Conservation (phyloP, 768 basidiomycete genomes). For the Psilocybe subaeruginosa region DNA sequence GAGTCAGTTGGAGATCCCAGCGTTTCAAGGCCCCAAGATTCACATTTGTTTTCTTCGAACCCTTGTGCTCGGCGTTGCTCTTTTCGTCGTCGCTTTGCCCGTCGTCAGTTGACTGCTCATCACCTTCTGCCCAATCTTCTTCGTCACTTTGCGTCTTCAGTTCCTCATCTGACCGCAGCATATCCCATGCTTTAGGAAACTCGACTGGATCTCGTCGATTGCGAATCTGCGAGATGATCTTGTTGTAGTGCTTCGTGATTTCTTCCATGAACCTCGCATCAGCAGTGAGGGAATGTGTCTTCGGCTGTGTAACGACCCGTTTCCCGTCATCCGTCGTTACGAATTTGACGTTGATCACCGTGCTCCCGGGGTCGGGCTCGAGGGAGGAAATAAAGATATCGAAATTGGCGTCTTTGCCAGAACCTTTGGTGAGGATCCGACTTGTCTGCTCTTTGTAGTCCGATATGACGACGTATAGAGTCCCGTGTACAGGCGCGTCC, state of each 20-base stretch:
- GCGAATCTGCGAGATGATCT: background rate
- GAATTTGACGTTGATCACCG: conserved; percentile 3
- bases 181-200: conserved; percentile 9
- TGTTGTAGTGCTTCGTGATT: conserved; percentile 7
- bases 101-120: background rate
- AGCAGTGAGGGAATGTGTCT: conserved; percentile 9
- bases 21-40: background rate
- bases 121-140: background rate
- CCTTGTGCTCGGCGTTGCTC: too few relatives aligned
- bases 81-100: background rate
- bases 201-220: background rate
- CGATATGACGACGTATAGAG: conserved; percentile 10
- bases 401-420: background rate
- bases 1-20: background rate
- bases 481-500: background rate
- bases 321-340: background rate
- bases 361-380: background rate
- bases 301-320: background rate
- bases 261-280: conserved; percentile 7
- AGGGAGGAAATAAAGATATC: conserved; percentile 5
- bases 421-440: conserved; percentile 2
- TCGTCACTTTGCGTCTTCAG: background rate
- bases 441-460: conserved; percentile 14
- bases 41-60: background rate
- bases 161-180: background rate